Evolutionary conservation across 805 yeast genomes (phyloP).

Genomic region (Saturnispora quitensis): DNA sequence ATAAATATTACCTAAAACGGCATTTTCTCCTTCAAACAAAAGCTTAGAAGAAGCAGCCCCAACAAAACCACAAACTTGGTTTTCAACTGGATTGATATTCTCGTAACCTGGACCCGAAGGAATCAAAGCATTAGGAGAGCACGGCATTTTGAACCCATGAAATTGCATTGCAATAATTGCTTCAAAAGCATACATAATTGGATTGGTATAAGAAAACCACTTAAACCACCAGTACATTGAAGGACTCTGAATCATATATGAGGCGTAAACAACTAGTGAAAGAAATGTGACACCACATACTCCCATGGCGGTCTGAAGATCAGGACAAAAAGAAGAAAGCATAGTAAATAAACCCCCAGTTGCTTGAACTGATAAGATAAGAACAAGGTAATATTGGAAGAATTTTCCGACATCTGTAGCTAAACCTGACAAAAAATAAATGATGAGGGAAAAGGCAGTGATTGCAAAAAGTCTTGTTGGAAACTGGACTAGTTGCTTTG

Average conservation of each 20-base stretch:
- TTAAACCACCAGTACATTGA: slow-evolving; percentile 56
- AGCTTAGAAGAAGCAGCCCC: slow-evolving; percentile 34
- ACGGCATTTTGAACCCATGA: slow-evolving; percentile 42
- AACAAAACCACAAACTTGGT: slow-evolving; percentile 41
- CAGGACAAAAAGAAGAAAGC: slow-evolving; percentile 40
- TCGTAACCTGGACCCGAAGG: slow-evolving; percentile 51
- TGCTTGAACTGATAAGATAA: slow-evolving; percentile 26
- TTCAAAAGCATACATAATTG: slow-evolving; percentile 42
- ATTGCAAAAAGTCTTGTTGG: slow-evolving; percentile 47
- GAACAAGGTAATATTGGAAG: slow-evolving; percentile 23
- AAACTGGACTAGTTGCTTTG: slow-evolving; percentile 46
- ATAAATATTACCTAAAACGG: slow-evolving; percentile 46
- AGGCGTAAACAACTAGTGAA: slow-evolving; percentile 47
- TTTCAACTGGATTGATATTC: slow-evolving; percentile 25
- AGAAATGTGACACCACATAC: slow-evolving; percentile 48
- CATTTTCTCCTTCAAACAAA: slow-evolving; percentile 20
- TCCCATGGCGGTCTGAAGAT: slow-evolving; percentile 48
- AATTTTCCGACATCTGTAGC: slow-evolving; percentile 45
- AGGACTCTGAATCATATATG: slow-evolving; percentile 51
- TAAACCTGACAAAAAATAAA: slow-evolving; percentile 46
- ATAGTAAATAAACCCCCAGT: slow-evolving; percentile 45
- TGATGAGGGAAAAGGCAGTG: slow-evolving; percentile 34
- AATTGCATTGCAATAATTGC: slow-evolving; percentile 50
- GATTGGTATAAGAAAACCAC: slow-evolving; percentile 44
- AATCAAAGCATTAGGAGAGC: slow-evolving; percentile 34